These are phyloP conservation scores for Penicillium tannophilum DNA, from an alignment of 495 filamentous ascomycete genomes.

Conservation along the genomic window DNA sequence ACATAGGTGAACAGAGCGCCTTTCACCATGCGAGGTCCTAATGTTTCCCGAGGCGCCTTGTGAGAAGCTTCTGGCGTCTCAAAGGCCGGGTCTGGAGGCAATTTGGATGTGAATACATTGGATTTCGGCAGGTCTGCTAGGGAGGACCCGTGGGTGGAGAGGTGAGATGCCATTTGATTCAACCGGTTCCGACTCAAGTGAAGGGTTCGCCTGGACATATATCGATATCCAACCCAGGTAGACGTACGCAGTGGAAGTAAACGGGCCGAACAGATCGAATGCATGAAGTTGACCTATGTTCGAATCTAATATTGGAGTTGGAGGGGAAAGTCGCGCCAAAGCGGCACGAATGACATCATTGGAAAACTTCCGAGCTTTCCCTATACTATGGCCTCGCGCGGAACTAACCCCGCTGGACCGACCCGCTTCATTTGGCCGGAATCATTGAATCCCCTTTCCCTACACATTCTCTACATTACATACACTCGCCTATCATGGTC, in stretches of 20 bases:
- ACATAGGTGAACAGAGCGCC: conserved; percentile 89
- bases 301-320: neutral
- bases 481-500: conserved; percentile 14
- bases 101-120: conserved; percentile 76
- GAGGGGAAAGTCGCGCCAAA: conserved; percentile 5
- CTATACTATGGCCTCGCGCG: neutral
- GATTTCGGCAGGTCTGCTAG: conserved; percentile 81
- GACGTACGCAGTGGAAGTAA: neutral
- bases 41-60: conserved; percentile 69
- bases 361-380: neutral
- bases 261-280: conserved; percentile 10
- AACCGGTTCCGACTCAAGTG: conserved; percentile 26
- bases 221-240: conserved; percentile 9
- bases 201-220: conserved; percentile 29
- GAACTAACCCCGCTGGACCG: conserved; percentile 22
- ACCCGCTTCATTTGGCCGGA: neutral
- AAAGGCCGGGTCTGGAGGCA: conserved; percentile 77
- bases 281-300: conserved; percentile 10
- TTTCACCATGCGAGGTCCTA: conserved; percentile 83
- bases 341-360: conserved; percentile 28
- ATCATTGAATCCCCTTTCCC: no score
- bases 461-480: neutral
- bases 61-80: conserved; percentile 80
- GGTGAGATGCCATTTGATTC: conserved; percentile 54
- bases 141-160: conserved; percentile 47